Percentiles rank a stretch among this genome's conserved stretches.
Conservation (phyloP, 2,329 filamentous ascomycete genomes). For the Microdochium nivale region DNA sequence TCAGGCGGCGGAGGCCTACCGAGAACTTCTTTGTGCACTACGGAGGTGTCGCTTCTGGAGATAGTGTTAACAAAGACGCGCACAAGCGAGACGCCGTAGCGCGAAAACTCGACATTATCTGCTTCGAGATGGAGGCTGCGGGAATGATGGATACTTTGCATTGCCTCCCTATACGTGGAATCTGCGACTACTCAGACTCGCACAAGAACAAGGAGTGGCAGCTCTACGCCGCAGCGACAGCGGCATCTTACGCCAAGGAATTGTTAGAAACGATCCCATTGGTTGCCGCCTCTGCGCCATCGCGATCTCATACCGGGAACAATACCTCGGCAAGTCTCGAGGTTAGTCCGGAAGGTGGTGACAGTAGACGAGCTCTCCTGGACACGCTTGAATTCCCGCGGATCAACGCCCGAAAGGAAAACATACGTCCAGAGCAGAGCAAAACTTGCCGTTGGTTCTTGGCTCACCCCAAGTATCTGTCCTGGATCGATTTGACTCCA, state of each 20-base stretch:
- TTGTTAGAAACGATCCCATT: background rate
- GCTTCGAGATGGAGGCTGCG: slow-evolving; percentile 1
- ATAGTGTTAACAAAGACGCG: background rate
- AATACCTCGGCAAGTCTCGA: background rate
- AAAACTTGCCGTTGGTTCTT: slow-evolving; percentile 3
- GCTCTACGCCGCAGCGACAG: background rate
- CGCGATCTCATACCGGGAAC: no score
- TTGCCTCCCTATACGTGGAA: background rate
- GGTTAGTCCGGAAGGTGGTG: background rate
- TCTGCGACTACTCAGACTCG: background rate
- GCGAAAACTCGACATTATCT: slow-evolving; percentile 4
- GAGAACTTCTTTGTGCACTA: background rate
- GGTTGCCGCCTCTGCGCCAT: no score
- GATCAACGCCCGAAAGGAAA: background rate
- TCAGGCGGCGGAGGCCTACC: background rate
- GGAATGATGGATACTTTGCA: background rate
- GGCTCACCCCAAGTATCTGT: background rate
- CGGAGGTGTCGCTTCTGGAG: background rate
- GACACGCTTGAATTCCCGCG: background rate
- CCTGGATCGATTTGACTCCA: background rate
- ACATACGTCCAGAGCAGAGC: background rate
- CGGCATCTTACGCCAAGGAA: background rate
- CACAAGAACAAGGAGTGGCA: background rate
- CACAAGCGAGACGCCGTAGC: background rate
- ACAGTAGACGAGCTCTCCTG: no score